A percentile compares a stretch with the other conserved stretches of the same genome.
Evolutionary conservation across 768 basidiomycete genomes (phyloP).

Genomic region (Suillus hirtellus): DNA sequence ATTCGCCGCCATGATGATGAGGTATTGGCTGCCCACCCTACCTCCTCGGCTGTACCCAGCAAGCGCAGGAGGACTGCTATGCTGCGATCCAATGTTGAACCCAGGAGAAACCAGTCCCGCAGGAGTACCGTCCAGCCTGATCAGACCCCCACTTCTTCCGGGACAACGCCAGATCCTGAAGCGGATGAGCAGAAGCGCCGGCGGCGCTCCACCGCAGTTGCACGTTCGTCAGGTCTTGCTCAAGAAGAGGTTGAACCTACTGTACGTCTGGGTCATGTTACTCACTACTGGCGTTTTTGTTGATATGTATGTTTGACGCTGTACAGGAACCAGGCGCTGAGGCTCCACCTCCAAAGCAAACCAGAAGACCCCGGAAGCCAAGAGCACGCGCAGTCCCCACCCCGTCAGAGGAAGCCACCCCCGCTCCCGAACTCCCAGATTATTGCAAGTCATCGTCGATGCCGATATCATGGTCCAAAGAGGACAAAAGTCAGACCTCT

Average conservation of each 20-base stretch:
- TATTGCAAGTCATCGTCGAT: slow-evolving; percentile 32
- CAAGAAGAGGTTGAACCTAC: slow-evolving; percentile 29
- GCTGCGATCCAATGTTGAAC: slow-evolving; percentile 33
- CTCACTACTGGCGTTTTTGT: not conserved
- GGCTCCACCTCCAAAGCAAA: slow-evolving; percentile 34
- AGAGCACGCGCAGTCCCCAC: slow-evolving; percentile 29
- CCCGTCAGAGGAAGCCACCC: slow-evolving; percentile 25
- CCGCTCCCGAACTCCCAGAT: slow-evolving; percentile 22
- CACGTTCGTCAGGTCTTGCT: slow-evolving; percentile 30
- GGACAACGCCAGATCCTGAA: slow-evolving; percentile 66
- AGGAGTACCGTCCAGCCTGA: slow-evolving; percentile 48
- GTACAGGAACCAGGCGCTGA: slow-evolving; percentile 28
- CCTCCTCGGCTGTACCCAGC: slow-evolving; percentile 29
- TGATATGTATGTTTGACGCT: not conserved
- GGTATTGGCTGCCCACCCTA: slow-evolving; percentile 22
- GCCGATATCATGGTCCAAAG: slow-evolving; percentile 59
- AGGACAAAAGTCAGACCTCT: slow-evolving; percentile 59
- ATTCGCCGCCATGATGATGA: slow-evolving; percentile 74
- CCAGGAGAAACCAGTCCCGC: slow-evolving; percentile 37
- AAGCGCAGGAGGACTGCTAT: slow-evolving; percentile 41
- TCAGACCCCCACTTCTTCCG: slow-evolving; percentile 43
- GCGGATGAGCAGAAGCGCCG: slow-evolving; percentile 53
- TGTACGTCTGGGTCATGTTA: not conserved
- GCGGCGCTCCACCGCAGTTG: slow-evolving; percentile 34
- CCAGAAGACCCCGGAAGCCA: slow-evolving; percentile 30